A percentile compares a stretch with the other conserved stretches of the same genome.
These are phyloP conservation scores for Sclerotinia spermophila DNA, from an alignment of 2,329 filamentous ascomycete species.

Conservation along the genomic window DNA sequence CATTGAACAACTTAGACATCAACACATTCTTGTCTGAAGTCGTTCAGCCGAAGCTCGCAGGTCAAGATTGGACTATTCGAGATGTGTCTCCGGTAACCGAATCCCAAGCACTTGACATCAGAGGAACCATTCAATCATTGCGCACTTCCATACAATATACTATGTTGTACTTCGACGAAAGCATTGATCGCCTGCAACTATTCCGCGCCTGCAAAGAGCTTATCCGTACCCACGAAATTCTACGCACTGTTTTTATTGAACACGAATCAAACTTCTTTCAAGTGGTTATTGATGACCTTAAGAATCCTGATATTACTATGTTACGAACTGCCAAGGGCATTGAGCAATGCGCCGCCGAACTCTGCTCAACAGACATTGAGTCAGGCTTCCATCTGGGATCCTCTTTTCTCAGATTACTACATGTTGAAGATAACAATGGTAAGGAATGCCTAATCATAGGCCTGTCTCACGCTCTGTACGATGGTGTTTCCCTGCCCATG, in stretches of 20 bases:
- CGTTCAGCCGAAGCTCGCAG: constrained; percentile 39
- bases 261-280: constrained; percentile 38
- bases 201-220: constrained; percentile 33
- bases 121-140: constrained; percentile 34
- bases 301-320: constrained; percentile 32
- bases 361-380: constrained; percentile 39
- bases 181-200: constrained; percentile 33
- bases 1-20: constrained; percentile 36
- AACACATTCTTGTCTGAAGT: constrained; percentile 38
- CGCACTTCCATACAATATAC: constrained; percentile 42
- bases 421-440: constrained; percentile 26
- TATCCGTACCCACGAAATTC: constrained; percentile 38
- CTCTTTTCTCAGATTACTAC: constrained; percentile 38
- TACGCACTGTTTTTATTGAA: constrained; percentile 41
- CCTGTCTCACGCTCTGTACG: constrained; percentile 57
- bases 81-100: constrained; percentile 42
- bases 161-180: constrained; percentile 36
- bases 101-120: constrained; percentile 42
- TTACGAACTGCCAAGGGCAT: constrained; percentile 34
- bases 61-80: constrained; percentile 39
- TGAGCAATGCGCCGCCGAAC: constrained; percentile 34
- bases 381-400: constrained; percentile 40
- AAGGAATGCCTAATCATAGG: constrained; percentile 40
- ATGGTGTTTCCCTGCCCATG: constrained; percentile 56
- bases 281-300: constrained; percentile 38